These are phyloP conservation scores for Penicillium expansum DNA, from an alignment of 2,329 filamentous ascomycete genomes.

Conservation along the genomic window DNA sequence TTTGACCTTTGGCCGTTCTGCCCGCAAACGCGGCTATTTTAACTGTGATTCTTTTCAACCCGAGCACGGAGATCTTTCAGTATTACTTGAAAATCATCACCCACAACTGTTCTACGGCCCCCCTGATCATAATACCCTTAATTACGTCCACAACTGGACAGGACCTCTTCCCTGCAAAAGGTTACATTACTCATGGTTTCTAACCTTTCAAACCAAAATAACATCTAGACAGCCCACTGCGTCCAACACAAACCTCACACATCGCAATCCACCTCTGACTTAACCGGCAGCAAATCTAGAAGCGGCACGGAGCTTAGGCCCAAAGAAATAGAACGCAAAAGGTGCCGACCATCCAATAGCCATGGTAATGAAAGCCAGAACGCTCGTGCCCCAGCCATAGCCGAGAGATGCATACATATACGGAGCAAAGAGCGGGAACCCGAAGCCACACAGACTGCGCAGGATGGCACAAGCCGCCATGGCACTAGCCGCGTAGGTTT, in stretches of 20 bases:
- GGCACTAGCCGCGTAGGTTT: constrained; percentile 30
- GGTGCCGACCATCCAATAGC: constrained; percentile 44
- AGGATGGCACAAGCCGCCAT: constrained; percentile 25
- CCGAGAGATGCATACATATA: constrained; percentile 29
- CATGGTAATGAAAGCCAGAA: constrained; percentile 35
- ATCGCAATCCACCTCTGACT: not conserved
- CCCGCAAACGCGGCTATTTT: too few species aligned
- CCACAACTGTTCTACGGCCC: too few species aligned
- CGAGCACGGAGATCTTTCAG: too few species aligned
- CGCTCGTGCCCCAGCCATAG: constrained; percentile 32
- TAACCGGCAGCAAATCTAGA: not conserved
- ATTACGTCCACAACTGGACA: too few species aligned
- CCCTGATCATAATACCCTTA: too few species aligned
- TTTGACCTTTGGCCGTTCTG: too few species aligned
- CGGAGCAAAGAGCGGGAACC: constrained; percentile 34
- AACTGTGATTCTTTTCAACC: too few species aligned
- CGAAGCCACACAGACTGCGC: constrained; percentile 30
- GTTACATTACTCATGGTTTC: too few species aligned
- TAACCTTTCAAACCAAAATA: too few species aligned
- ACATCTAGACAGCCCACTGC: not conserved
- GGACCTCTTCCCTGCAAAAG: too few species aligned
- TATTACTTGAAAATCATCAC: too few species aligned
- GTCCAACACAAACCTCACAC: not conserved
- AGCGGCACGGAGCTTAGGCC: not conserved
- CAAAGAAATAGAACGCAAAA: constrained; percentile 5